Evolutionary conservation across 2,329 filamentous ascomycete species (phyloP), one percentile per base, ranked within the genome.

Genomic region (Didymosphaeria variabile): DNA sequence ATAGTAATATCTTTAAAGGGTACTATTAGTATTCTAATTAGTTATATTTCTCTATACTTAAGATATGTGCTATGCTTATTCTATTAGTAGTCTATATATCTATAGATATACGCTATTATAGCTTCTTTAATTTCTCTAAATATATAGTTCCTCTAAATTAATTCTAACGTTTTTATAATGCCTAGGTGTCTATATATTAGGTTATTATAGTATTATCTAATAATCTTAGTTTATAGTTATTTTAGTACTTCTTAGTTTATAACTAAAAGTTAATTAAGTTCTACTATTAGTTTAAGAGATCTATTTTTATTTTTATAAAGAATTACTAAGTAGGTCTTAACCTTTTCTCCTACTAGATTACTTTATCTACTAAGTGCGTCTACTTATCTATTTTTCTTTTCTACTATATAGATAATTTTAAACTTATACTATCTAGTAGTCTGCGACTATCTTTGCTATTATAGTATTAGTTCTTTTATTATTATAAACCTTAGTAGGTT

Each of bases 31-130:
- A 59, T 10, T 55, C 47, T 36, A 50, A 60, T 54, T 29, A 12
- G n/a, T 60, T 60, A 56, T 45, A 60, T 36, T 55, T 60, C n/a
- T 56, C 17, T 60, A 55, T 60, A 60, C 29, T 26, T 36, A 49
- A 47, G 29, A 51, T 56, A 50, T 50, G 40, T 55, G 1, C 1
- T 55, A 50, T 47, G 26, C 15, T 60, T 59, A 59, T 55, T 55
- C 29, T 44, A 26, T 49, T 60, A 60, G 45, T 34, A 60, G 42
- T 60, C 32, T 46, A n/a, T 50, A 32, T 34, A 49, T 50, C 53
- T 36, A 52, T 59, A 29, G 1, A 29, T 29, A 29, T 29, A 29
- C 4, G 1, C 9, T 21, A 38, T 38, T 52, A 52, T 38, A 40
- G 3, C 21, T 52, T 52, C 29, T 21, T 52, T 52, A 21, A 52